Evolutionary conservation across 139 green algal genomes (phyloP), one percentile per base, ranked within the genome.

Genomic region (Chlamydomonas applanata): DNA sequence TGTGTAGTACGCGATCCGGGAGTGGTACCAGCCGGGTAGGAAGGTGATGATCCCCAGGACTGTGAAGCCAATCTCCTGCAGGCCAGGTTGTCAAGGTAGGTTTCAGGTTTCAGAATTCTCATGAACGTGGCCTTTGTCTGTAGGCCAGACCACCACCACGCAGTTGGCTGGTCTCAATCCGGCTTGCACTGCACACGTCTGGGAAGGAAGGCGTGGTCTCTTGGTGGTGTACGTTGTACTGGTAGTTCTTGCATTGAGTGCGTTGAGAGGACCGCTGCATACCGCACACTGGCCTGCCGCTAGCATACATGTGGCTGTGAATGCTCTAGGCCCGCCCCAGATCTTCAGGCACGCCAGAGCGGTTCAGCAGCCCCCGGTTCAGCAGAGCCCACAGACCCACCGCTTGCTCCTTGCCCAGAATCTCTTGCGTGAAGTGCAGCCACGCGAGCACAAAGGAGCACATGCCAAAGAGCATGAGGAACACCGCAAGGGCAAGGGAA

Each of bases 381-480:
- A n/a, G n/a, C n/a, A n/a, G n/a, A n/a, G n/a, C n/a, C n/a, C n/a
- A n/a, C n/a, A n/a, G n/a, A n/a, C n/a, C n/a, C n/a, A 88, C 83
- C 77, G 83, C 83, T 35, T 85, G 79, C 36, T 82, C 74, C 52
- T 88, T 88, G 44, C 83, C 83, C 4, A 88, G 79, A 0, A 88
- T 35, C 7, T 64, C 45, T 35, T 88, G 79, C 4, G 83, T 88
- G 59, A 82, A 78, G 74, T 88, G 83, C 53, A 88, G 57, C 83
- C 83, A 88, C 1, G 83, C 83, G 14, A 84, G 71, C 29, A 86
- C 77, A 16, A 86, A 78, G 34, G 68, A 76, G 11, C 61, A 71
- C 0, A 76, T 61, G 29, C 83, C 83, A 70, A 88, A 83, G 3
- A 71, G 9, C 25, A 63, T 79, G 24, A 88, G 72, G 52, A 85